Evolutionary conservation across 495 filamentous ascomycete species (phyloP), one percentile per base, ranked within the genome.

Genomic region (Penicillium simplicissimum): DNA sequence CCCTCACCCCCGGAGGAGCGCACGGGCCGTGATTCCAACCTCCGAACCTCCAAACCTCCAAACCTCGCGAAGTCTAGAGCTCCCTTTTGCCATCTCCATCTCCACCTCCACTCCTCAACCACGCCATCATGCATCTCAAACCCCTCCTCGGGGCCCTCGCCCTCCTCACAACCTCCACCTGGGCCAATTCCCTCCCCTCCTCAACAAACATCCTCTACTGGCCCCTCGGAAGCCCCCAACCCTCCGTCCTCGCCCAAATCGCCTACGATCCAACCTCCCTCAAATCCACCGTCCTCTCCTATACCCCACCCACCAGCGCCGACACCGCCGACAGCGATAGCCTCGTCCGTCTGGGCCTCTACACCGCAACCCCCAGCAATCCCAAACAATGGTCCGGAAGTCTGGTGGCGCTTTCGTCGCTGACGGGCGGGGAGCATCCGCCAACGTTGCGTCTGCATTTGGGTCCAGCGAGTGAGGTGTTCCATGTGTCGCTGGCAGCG

Each of bases 371-470:
- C 1, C 33, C 64, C 1, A 60, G 63, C 25, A 71, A 69, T 42
- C 36, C 67, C 15, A 79, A 71, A 49, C 73, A 78, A 69, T 81
- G 78, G 78, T 67, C 73, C 5, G 78, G 78, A 10, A 75, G 70
- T 48, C 64, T 80, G 14, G 71, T 74, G 4, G 74, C 77, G 7
- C 45, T 58, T 37, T 67, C 75, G 7, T 70, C 73, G 3, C 64
- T 78, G 36, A 55, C 47, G 17, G 64, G 61, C 43, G 58, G 52
- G 54, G 49, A 58, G n/a, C 59, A 60, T 43, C 60, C 61, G 34
- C 74, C 73, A 21, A 71, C 59, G 0, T 59, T 81, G 28, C 77
- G 68, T 11, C 72, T 81, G 52, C 71, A 81, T 56, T 59, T 79
- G 14, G 67, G 66, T 45, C 63, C 71, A 17, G 47, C 71, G n/a